A percentile compares a stretch with the other conserved stretches of the same genome.
Evolutionary conservation across 2,329 filamentous ascomycete species (phyloP).

Genomic region (Curvularia lunata): DNA sequence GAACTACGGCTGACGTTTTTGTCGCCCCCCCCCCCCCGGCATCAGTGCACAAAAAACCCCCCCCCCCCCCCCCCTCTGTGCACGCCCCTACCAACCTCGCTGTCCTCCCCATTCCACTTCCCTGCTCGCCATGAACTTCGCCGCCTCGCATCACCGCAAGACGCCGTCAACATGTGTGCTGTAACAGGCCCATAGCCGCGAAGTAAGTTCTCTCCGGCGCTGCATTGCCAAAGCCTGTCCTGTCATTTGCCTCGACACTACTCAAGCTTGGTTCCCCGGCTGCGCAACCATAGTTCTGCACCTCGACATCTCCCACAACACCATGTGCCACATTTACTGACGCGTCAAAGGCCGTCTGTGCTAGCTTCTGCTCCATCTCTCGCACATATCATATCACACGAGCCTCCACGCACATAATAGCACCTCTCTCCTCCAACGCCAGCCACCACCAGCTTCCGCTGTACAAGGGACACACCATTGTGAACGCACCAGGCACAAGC

Average conservation of each 20-base stretch:
- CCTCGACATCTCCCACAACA: background rate
- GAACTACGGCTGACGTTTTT: conserved; percentile 11
- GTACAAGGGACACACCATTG: background rate
- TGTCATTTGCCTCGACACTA: conserved; percentile 7
- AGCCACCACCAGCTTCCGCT: background rate
- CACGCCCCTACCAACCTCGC: conserved; percentile 6
- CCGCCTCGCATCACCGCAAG: conserved; percentile 36
- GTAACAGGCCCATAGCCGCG: conserved; percentile 34
- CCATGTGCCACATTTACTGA: conserved; percentile 13
- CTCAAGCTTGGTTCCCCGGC: conserved; percentile 10
- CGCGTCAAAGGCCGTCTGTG: conserved; percentile 18
- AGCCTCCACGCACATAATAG: background rate
- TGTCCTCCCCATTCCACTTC: background rate
- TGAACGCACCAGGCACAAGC: conserved; percentile 2
- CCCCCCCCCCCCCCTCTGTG: conserved; percentile 2
- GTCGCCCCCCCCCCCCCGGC: conserved; percentile 29
- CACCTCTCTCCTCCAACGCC: background rate
- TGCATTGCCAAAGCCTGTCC: conserved; percentile 1
- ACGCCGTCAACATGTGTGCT: conserved; percentile 38
- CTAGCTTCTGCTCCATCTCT: conserved; percentile 25
- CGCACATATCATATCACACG: conserved; percentile 5
- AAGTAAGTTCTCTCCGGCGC: conserved; percentile 24
- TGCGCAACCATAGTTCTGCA: conserved; percentile 7
- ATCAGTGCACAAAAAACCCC: conserved; percentile 17
- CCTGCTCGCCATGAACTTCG: conserved; percentile 30